These are phyloP conservation scores for Botrytis sinoallii DNA, from an alignment of 2,329 filamentous ascomycete species.

Conservation along the genomic window DNA sequence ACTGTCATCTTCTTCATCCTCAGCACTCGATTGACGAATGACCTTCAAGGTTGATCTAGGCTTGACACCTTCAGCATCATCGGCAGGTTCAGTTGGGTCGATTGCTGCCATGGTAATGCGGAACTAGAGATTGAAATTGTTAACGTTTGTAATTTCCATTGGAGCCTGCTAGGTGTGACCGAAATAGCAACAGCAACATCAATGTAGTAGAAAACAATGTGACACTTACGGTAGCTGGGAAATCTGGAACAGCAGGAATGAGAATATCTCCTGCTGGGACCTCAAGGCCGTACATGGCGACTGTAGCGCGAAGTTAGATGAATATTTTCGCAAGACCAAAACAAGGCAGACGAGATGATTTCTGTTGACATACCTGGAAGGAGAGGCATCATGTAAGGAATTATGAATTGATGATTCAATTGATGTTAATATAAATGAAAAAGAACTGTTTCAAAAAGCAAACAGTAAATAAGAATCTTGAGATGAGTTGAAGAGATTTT, in stretches of 20 bases:
- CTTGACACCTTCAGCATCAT: slow-evolving; percentile 56
- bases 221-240: slow-evolving; percentile 76
- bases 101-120: slow-evolving; percentile 98
- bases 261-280: slow-evolving; percentile 82
- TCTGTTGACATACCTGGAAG: slow-evolving; percentile 42
- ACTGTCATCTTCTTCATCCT: slow-evolving; percentile 56
- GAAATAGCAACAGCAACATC: not conserved
- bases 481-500: slow-evolving; percentile 12
- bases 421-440: slow-evolving; percentile 10
- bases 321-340: slow-evolving; percentile 1
- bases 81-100: slow-evolving; percentile 75
- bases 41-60: slow-evolving; percentile 88
- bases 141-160: slow-evolving; percentile 20
- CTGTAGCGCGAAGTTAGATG: slow-evolving; percentile 43
- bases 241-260: slow-evolving; percentile 73
- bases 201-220: not conserved
- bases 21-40: slow-evolving; percentile 68
- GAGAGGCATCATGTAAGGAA: slow-evolving; percentile 49
- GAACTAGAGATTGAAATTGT: slow-evolving; percentile 56
- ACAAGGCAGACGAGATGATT: slow-evolving; percentile 1
- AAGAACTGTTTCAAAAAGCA: not conserved
- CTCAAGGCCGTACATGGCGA: slow-evolving; percentile 88
- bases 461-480: slow-evolving; percentile 6
- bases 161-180: not conserved
- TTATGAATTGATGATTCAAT: slow-evolving; percentile 19